Evolutionary conservation across 2,329 filamentous ascomycete species (phyloP), one percentile per base, ranked within the genome.

Genomic region (Fusarium veterinarium): DNA sequence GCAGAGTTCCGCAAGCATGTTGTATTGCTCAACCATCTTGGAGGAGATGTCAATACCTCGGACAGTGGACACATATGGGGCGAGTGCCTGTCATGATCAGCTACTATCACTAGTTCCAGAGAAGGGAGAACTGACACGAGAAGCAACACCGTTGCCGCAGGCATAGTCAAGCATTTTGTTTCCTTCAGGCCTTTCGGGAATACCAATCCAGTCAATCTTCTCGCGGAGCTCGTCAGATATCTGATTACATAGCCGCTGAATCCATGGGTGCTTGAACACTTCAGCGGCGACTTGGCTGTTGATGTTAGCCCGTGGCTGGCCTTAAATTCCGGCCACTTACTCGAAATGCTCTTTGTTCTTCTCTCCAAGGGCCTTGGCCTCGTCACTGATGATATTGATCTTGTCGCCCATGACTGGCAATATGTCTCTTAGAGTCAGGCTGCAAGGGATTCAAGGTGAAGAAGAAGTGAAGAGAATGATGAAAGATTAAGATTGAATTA

Each of bases 51-150:
- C 55, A 16, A 57, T 37, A 2, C 55, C 55, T 1, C 41, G 41
- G 23, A 48, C 11, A 8, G 11, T 9, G 3, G 55, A 28, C 7
- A 48, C 23, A 30, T 48, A 14, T 0, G 19, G 23, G 2, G 55
- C 55, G 4, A 57, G 41, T 2, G 55, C 55, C 40, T 57, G 9
- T 5, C 11, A n/a, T 4, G 1, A 12, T 46, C 3, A 46, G 38
- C 4, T n/a, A 11, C 9, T n/a, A 2, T 2, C 16, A 2, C 8
- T 9, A 6, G 7, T 25, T 0, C 5, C 1, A 13, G n/a, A 6
- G 30, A 33, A 9, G 0, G n/a, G 13, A 1, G 1, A 3, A 46
- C 53, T 16, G 0, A 57, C 55, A 3, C 41, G 55, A 20, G 55
- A 57, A 37, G 41, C 31, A 9, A 57, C 55, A 5, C 55, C 55